Evolutionary conservation across 2,329 filamentous ascomycete species (phyloP), one percentile per base, ranked within the genome.

Genomic region (Reticulascus tulasneorum): DNA sequence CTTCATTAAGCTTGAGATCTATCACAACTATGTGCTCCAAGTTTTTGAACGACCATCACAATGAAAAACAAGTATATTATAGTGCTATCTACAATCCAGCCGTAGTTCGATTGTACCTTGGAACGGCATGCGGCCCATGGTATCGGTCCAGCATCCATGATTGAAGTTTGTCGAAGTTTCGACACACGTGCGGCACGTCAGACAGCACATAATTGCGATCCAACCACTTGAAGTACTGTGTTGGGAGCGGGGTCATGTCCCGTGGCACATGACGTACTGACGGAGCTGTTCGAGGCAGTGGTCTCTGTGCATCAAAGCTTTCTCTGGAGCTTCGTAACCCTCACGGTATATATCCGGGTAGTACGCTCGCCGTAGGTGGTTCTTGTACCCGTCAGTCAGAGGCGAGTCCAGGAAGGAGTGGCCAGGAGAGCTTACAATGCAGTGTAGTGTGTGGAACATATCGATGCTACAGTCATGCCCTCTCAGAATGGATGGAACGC

Each of bases 241-340:
- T 25, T 25, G 31, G 31, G n/a, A 34, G 25, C 13, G 31, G 22
- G 7, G 21, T 37, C 9, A 31, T 18, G 27, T 37, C 28, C 27
- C 22, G 21, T 37, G 27, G 9, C 28, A 37, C 16, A 30, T 22
- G 17, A 37, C 21, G 3, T 22, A 15, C 22, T 37, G 28, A 16
- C 28, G 27, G 9, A 37, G 26, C 20, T 31, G 31, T 21, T 37
- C 28, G 11, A 37, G 16, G 22, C 28, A 37, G 20, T 35, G 33
- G 11, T 34, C 23, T n/a, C 31, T 16, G 22, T 34, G 31, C 17
- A 18, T 15, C 5, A n/a, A 13, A 10, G 23, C 31, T 12, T 34
- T 22, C 11, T 25, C 16, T 4, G 31, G 31, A 18, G 19, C 27
- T 16, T n/a, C 12, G n/a, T n/a, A n/a, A n/a, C n/a, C n/a, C 9